These are phyloP conservation scores for Poteriospumella lacustris DNA, from an alignment of 108 stramenopile species.

Conservation along the genomic window DNA sequence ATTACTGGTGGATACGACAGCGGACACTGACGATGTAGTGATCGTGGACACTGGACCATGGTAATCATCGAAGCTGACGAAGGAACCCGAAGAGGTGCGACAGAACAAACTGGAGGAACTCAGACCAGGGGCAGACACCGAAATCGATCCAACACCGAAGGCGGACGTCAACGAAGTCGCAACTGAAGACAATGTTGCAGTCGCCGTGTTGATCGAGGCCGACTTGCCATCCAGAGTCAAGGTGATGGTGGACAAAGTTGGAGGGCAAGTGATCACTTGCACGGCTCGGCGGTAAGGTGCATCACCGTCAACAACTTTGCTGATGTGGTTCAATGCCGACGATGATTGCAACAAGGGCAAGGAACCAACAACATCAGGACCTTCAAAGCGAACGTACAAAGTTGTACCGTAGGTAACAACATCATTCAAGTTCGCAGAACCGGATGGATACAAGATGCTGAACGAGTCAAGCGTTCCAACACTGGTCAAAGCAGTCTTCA, in stretches of 20 bases:
- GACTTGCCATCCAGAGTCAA: not conserved
- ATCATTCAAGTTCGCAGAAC: not conserved
- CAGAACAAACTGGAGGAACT: not conserved
- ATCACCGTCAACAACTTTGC: conserved; percentile 43
- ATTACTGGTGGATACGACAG: not conserved
- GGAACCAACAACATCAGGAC: not conserved
- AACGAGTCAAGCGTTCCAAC: not conserved
- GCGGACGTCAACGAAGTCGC: not conserved
- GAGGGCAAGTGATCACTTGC: conserved; percentile 51
- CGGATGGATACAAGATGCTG: not conserved
- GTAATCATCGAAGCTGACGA: conserved; percentile 14
- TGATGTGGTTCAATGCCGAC: not conserved
- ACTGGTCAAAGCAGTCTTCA: conserved; percentile 19
- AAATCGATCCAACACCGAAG: not conserved
- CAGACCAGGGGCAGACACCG: not conserved
- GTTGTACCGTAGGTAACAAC: not conserved
- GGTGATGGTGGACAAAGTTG: not conserved
- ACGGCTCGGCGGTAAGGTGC: conserved; percentile 59
- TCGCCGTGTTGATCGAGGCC: not conserved
- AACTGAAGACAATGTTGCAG: not conserved
- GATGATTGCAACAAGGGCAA: not conserved
- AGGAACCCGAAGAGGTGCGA: not conserved
- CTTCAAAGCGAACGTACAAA: not conserved
- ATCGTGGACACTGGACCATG: conserved; percentile 2
- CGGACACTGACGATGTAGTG: not conserved